Evolutionary conservation across 139 green algal species (phyloP), one percentile per base, ranked within the genome.

Genomic region (Closterium sp.): DNA sequence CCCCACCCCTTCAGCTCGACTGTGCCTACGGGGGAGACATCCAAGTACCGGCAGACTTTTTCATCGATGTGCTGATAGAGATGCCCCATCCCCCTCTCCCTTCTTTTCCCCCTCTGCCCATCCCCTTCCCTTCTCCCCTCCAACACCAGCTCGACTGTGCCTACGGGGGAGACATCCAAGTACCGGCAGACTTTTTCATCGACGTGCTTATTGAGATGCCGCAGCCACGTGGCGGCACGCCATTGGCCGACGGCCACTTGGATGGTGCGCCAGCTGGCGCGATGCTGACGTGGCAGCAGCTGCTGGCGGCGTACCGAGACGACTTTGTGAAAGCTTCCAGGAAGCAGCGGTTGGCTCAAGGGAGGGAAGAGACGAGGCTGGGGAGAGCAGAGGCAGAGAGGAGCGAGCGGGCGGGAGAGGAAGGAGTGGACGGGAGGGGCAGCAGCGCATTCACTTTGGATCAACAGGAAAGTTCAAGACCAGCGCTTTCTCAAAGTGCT

Each of bases 31-130:
- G 30, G 24, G 90, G 90, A 13, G n/a, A 34, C 9, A 79, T 90
- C 1, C 34, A 93, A 17, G 84, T 93, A 0, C 91, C 91, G 1
- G 17, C n/a, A 2, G 91, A 88, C 62, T 93, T 92, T 42, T 94
- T 94, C 28, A 28, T 94, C 13, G 91, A 94, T 34, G 90, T 94
- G n/a, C 87, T 34, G 22, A 27, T 93, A 27, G 87, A 91, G 29
- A 79, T 79, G 62, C 62, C 62, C n/a, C n/a, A n/a, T 5, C 4
- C 17, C 62, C 62, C 19, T 27, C 62, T 13, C 2, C 4, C 17
- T 5, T 4, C 19, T 5, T 24, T 79, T 13, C 62, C 62, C 17
- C 1, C 10, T 13, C n/a, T n/a, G n/a, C n/a, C n/a, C n/a, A n/a
- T n/a, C n/a, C n/a, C n/a, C n/a, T n/a, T n/a, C n/a, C n/a, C n/a